Percentiles rank a stretch among this genome's conserved stretches.
Conservation (phyloP, 192 early-diverging fungal species). For the Thamnidium elegans region DNA sequence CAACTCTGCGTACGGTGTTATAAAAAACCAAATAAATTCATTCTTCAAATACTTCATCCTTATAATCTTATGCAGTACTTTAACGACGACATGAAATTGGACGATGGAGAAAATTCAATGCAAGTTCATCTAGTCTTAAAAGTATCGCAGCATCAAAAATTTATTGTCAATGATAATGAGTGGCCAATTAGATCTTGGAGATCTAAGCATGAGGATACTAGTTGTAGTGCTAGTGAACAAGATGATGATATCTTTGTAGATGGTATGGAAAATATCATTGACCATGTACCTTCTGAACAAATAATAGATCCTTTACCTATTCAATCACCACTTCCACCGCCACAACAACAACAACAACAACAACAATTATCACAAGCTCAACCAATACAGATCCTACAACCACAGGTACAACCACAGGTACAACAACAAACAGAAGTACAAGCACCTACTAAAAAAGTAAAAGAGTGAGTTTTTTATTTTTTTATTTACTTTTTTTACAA, state of each 20-base stretch:
- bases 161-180: slow-evolving; percentile 5
- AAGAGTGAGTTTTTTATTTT: background rate
- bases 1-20: slow-evolving; percentile 9
- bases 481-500: no score
- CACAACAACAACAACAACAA: background rate
- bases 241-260: slow-evolving; percentile 16
- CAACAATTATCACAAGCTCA: background rate
- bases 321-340: background rate
- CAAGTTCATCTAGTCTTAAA: background rate
- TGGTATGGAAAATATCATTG: slow-evolving; percentile 8
- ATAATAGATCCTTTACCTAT: no score
- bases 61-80: slow-evolving; percentile 11
- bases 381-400: background rate
- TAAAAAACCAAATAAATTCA: background rate
- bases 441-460: background rate
- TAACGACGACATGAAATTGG: background rate
- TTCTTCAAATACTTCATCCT: slow-evolving; percentile 9
- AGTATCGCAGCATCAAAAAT: background rate
- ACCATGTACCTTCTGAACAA: background rate
- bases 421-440: background rate
- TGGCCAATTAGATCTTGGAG: slow-evolving; percentile 10
- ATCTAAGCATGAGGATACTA: background rate
- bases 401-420: background rate
- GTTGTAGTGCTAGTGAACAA: background rate
- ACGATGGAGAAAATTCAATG: background rate